Conservation (phyloP, 2,329 filamentous ascomycete species). For the Corniculantispora saksenae region DNA sequence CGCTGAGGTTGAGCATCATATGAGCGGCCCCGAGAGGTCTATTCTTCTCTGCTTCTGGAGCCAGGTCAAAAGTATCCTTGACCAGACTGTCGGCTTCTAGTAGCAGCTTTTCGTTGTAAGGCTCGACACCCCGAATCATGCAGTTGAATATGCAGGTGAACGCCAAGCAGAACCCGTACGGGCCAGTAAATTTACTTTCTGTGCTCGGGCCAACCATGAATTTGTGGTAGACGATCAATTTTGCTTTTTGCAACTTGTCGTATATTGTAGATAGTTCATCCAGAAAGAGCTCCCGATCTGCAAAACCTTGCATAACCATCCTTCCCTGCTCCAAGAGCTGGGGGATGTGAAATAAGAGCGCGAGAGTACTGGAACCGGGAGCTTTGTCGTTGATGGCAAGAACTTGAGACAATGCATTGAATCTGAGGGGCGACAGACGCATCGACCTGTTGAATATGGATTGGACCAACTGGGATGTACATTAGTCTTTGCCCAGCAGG, state of each 20-base stretch:
- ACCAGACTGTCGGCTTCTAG: not conserved
- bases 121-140: constrained; percentile 10
- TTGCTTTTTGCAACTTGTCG: not conserved
- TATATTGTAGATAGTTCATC: not conserved
- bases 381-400: not conserved
- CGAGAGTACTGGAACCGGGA: not conserved
- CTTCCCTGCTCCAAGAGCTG: constrained; percentile 5
- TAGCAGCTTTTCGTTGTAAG: not conserved
- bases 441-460: constrained; percentile 12
- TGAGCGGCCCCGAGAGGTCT: constrained; percentile 6
- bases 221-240: not conserved
- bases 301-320: not conserved
- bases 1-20: constrained; percentile 12
- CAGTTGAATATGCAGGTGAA: constrained; percentile 14
- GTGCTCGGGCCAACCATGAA: not conserved
- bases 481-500: not conserved
- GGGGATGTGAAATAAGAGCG: constrained; percentile 6
- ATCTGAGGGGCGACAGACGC: constrained; percentile 4
- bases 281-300: not conserved
- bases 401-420: not conserved
- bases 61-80: not conserved
- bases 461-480: not conserved
- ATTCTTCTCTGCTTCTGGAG: not conserved
- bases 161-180: constrained; percentile 5
- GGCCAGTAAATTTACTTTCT: not conserved